These are phyloP conservation scores for Lipomyces sp. DNA, from an alignment of 805 yeast species.

Conservation along the genomic window DNA sequence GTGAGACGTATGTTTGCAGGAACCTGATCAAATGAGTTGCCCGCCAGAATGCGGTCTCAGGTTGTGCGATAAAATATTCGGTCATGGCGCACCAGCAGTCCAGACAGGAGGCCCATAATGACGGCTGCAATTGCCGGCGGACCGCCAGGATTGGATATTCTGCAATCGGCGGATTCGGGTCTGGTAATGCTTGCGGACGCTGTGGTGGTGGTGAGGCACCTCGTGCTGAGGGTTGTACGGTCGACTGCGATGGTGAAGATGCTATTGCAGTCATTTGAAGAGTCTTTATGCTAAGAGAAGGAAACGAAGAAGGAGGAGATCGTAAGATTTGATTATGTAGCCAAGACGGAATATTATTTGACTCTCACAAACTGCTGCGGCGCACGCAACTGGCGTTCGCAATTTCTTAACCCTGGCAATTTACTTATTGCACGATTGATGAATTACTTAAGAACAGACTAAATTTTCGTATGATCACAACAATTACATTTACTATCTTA, in stretches of 20 bases:
- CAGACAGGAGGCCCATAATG: conserved; percentile 19
- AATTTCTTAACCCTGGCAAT: no score
- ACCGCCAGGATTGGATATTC: conserved; percentile 14
- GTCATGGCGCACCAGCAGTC: conserved; percentile 22
- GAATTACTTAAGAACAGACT: no score
- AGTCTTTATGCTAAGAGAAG: not conserved
- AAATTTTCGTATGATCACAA: not conserved
- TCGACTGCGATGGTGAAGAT: not conserved
- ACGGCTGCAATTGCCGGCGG: conserved; percentile 11
- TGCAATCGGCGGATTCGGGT: conserved; percentile 20
- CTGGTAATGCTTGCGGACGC: not conserved
- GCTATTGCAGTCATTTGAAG: not conserved
- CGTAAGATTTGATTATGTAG: not conserved
- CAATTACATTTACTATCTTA: not conserved
- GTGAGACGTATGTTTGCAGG: conserved; percentile 21
- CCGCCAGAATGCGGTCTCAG: not conserved
- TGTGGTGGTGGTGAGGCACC: not conserved
- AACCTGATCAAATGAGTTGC: conserved; percentile 16
- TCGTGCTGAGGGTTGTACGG: not conserved
- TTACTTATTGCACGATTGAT: no score
- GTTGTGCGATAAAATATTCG: conserved; percentile 12
- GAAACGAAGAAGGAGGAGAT: no score
- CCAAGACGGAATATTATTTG: not conserved
- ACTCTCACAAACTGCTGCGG: not conserved
- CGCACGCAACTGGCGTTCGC: no score